phyloP scores from a whole-genome alignment of 2,329 filamentous ascomycete genomes.

The Pseudogymnoascus sp. region DNA sequence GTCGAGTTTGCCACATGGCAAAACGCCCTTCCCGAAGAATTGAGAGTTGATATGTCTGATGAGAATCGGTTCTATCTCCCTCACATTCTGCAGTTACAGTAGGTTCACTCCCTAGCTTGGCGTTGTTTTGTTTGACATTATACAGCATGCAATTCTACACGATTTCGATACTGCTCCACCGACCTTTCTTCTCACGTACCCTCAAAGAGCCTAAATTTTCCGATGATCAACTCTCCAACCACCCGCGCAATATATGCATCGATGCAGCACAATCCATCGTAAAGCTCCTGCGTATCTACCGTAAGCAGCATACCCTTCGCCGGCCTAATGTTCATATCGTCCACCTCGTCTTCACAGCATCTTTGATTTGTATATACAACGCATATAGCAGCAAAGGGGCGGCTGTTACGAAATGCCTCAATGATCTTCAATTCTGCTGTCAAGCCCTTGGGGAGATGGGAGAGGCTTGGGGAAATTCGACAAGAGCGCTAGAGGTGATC shows the following conservation, averaged over 20 bases:
- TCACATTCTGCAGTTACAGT: slow-evolving; percentile 13
- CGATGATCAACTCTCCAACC: background rate
- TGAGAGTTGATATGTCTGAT: slow-evolving; percentile 11
- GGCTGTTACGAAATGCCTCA: background rate
- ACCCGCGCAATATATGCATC: slow-evolving; percentile 12
- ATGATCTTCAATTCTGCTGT: slow-evolving; percentile 14
- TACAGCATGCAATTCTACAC: slow-evolving; percentile 14
- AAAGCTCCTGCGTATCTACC: slow-evolving; percentile 11
- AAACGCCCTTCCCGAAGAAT: slow-evolving; percentile 9
- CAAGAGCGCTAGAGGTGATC: slow-evolving; percentile 12
- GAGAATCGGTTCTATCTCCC: slow-evolving; percentile 13
- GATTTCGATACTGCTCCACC: slow-evolving; percentile 13
- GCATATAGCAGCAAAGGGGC: slow-evolving; percentile 11
- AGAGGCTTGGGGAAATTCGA: slow-evolving; percentile 11
- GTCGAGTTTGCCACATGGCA: slow-evolving; percentile 12
- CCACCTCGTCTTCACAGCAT: slow-evolving; percentile 13
- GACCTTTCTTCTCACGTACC: slow-evolving; percentile 12
- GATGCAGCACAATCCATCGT: slow-evolving; percentile 11
- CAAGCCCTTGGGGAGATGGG: slow-evolving; percentile 14
- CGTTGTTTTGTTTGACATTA: background rate
- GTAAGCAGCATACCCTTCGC: slow-evolving; percentile 13
- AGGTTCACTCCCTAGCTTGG: background rate
- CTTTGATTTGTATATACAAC: slow-evolving; percentile 14
- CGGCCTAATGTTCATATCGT: slow-evolving; percentile 12
- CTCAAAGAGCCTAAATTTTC: background rate